Percentiles rank a stretch among this genome's conserved stretches.
phyloP scores from a whole-genome alignment of 257 asterid species.

The Petunia secreta region DNA sequence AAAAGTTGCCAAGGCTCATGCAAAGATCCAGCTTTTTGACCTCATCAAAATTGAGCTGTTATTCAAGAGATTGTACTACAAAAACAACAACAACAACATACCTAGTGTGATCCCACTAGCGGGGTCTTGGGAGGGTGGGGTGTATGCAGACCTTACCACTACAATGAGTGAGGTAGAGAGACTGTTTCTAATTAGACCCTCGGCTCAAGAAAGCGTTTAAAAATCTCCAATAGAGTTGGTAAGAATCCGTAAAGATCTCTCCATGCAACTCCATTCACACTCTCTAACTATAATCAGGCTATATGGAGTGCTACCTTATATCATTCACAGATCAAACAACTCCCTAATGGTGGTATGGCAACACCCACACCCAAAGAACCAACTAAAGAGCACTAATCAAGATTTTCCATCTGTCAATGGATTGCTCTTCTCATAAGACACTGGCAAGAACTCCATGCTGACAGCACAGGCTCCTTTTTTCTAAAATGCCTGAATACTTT shows the following conservation, averaged over 20 bases:
- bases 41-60: neutral
- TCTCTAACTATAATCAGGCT: conserved; percentile 1
- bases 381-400: neutral
- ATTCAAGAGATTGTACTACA: neutral
- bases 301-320: neutral
- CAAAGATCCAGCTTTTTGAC: neutral
- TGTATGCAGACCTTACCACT: too few relatives aligned
- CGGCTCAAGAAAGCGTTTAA: too few relatives aligned
- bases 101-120: too few relatives aligned
- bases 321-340: neutral
- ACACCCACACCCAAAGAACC: conserved; percentile 1
- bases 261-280: neutral
- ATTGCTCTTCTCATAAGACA: neutral
- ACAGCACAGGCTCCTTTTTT: neutral
- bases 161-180: too few relatives aligned
- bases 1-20: neutral
- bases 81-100: too few relatives aligned
- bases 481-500: neutral
- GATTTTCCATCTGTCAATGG: neutral
- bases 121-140: too few relatives aligned
- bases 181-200: too few relatives aligned
- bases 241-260: neutral
- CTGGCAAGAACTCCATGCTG: neutral
- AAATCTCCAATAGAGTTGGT: neutral
- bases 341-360: conserved; percentile 1